Evolutionary conservation across 2,329 filamentous ascomycete species (phyloP), one percentile per base, ranked within the genome.

Genomic region (Penicillium sumatraense): DNA sequence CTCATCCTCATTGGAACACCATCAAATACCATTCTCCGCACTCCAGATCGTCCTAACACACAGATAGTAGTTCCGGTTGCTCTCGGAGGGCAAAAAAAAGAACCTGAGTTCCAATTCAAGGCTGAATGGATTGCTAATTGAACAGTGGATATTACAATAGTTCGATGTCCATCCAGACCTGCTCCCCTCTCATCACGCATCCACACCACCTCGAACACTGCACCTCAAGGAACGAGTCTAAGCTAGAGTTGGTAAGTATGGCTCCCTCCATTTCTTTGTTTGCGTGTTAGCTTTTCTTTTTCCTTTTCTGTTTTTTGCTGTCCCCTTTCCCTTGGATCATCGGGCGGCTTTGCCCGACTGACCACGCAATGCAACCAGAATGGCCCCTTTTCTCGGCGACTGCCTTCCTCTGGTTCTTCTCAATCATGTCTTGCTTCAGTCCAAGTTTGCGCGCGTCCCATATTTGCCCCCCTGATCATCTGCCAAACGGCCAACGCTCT

Each of bases 11-110:
- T 57, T 51, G 48, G 55, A 36, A 13, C 18, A 40, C 13, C 18
- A 51, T 53, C 51, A 51, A 36, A 18, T 27, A 27, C 13, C 21
- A 51, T 55, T 53, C 59, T 58, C 59, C 59, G 54, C 57, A 59
- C 33, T 59, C 46, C 35, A 47, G 53, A 54, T 56, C 46, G 46
- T 44, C 42, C 38, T 53, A 20, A 8, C 10, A 38, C 49, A 35
- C 35, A 38, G 35, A 20, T 3, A 38, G 35, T 18, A 16, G 35
- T 38, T 38, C 35, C 16, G 35, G 35, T 8, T 9, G 9, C 16
- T 18, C 9, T 16, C n/a, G 14, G 14, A 20, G 14, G 18, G 33
- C 16, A 13, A 7, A 36, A 7, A 11, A 7, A 29, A 11, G 20
- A 13, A 56, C 27, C n/a, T 44, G 49, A 33, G 31, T 9, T 13